Percentiles rank a stretch among this genome's conserved stretches.
These are phyloP conservation scores for Ceraceosorus guamensis DNA, from an alignment of 1,284 basidiomycete genomes.

Conservation along the genomic window DNA sequence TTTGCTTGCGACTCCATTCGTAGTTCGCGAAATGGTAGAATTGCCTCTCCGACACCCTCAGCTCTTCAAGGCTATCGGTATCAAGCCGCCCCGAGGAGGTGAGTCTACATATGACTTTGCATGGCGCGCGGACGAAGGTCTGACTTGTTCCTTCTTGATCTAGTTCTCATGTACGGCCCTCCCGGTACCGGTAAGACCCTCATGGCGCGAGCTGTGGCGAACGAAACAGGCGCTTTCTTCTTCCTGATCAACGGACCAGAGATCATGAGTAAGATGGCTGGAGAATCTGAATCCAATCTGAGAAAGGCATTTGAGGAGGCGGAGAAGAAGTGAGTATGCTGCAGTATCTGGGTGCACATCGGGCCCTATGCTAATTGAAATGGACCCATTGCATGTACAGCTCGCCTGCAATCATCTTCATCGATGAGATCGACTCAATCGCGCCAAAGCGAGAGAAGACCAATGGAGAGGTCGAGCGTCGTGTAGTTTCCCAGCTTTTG, in stretches of 20 bases:
- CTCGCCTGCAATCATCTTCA: slow-evolving; percentile 99
- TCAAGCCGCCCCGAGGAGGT: slow-evolving; percentile 80
- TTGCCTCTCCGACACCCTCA: slow-evolving; percentile 95
- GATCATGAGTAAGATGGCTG: slow-evolving; percentile 99
- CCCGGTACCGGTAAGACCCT: slow-evolving; percentile 48
- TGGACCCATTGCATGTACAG: background rate
- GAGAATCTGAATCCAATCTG: slow-evolving; percentile 92
- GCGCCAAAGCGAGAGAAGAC: slow-evolving; percentile 99
- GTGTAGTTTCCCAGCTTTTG: slow-evolving; percentile 93
- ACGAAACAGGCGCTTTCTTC: slow-evolving; percentile 99
- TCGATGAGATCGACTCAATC: slow-evolving; percentile 98
- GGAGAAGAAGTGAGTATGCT: slow-evolving; percentile 67
- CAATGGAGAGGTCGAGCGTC: slow-evolving; percentile 97
- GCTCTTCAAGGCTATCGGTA: slow-evolving; percentile 99
- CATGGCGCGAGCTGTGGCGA: slow-evolving; percentile 99
- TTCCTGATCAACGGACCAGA: slow-evolving; percentile 99
- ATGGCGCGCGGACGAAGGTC: background rate
- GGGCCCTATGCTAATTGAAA: background rate
- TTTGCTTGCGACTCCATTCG: background rate
- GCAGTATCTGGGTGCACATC: no score
- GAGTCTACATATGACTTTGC: background rate
- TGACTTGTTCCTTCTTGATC: background rate
- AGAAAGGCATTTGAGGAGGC: slow-evolving; percentile 98
- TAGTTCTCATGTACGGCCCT: slow-evolving; percentile 48
- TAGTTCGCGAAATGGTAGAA: slow-evolving; percentile 90